Evolutionary conservation across 306 rosid genomes (phyloP).

Genomic region (Gynostemma pentaphyllum): DNA sequence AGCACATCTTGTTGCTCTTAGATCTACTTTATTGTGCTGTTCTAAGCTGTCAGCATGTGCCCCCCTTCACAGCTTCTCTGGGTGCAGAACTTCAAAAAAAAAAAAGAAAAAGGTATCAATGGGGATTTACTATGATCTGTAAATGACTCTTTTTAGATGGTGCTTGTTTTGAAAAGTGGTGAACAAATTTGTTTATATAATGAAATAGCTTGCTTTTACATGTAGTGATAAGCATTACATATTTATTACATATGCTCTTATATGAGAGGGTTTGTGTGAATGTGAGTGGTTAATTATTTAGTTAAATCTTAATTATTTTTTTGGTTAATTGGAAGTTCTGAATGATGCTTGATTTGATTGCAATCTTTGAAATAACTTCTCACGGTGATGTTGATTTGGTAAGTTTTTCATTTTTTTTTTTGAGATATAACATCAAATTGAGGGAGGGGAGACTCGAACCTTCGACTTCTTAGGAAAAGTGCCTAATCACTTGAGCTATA

Average conservation of each 20-base stretch:
- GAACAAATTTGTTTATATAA: slow-evolving; percentile 3
- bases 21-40: background rate
- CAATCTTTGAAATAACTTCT: too few species aligned
- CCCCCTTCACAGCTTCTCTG: background rate
- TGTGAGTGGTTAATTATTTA: background rate
- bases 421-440: too few species aligned
- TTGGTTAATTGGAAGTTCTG: too few species aligned
- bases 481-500: too few species aligned
- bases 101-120: background rate
- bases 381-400: too few species aligned
- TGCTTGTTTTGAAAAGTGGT: slow-evolving; percentile 5
- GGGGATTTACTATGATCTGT: slow-evolving; percentile 10
- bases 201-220: background rate
- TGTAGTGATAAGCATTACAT: background rate
- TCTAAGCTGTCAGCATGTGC: background rate
- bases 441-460: too few species aligned
- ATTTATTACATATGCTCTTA: background rate
- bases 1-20: slow-evolving; percentile 10
- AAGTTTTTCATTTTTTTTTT: too few species aligned
- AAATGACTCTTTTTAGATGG: slow-evolving; percentile 9
- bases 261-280: background rate
- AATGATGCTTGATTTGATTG: too few species aligned
- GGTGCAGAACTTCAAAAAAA: background rate
- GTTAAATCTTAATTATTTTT: too few species aligned
- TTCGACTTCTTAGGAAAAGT: too few species aligned